Percentiles rank a stretch among this genome's conserved stretches.
phyloP scores from a whole-genome alignment of 306 rosid genomes.

The Quercus suber region DNA sequence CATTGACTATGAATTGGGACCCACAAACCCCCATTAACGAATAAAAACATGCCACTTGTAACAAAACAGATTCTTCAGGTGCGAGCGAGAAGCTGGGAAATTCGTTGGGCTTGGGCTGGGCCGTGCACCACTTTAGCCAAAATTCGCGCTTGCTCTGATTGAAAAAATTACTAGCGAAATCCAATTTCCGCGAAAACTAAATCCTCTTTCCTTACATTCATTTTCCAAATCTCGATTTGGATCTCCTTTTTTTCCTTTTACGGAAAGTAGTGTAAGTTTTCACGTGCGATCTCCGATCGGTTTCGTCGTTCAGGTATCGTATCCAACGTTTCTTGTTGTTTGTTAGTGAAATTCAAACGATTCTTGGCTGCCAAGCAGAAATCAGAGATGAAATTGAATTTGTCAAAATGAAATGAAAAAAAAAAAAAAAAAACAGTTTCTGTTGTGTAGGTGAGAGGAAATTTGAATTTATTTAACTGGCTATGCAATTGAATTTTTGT shows the following conservation, averaged over 20 bases:
- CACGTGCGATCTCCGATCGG: conserved; percentile 13
- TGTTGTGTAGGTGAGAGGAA: too few relatives aligned
- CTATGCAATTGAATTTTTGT: neutral
- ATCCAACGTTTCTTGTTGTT: neutral
- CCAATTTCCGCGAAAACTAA: too few relatives aligned
- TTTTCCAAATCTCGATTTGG: neutral
- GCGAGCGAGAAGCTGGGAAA: neutral
- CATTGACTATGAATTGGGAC: too few relatives aligned
- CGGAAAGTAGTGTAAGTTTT: neutral
- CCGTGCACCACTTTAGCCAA: conserved; percentile 15
- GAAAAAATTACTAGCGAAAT: too few relatives aligned
- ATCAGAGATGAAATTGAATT: neutral
- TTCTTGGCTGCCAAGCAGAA: neutral
- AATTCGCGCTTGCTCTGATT: neutral
- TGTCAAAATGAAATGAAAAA: neutral
- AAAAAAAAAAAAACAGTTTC: too few relatives aligned
- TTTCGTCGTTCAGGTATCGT: conserved; percentile 6
- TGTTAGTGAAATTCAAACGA: neutral
- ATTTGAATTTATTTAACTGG: neutral
- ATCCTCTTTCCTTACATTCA: too few relatives aligned
- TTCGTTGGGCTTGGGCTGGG: conserved; percentile 10
- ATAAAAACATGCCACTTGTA: too few relatives aligned
- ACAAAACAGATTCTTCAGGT: too few relatives aligned
- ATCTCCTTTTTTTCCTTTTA: conserved; percentile 1
- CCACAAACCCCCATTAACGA: too few relatives aligned